These are phyloP conservation scores for Termitomyces sp. DNA, from an alignment of 768 basidiomycete genomes.

Conservation along the genomic window DNA sequence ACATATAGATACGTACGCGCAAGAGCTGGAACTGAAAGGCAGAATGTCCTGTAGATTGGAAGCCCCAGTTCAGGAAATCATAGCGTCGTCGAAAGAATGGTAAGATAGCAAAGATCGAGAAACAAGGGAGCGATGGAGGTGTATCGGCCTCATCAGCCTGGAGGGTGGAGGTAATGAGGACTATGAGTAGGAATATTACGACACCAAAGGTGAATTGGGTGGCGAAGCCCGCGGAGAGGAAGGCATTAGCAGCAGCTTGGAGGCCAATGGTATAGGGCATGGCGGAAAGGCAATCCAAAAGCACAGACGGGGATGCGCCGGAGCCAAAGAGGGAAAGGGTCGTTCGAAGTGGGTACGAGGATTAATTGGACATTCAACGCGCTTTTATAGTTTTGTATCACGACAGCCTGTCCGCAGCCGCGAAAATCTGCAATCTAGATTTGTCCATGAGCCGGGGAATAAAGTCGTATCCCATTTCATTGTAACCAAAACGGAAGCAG, in stretches of 20 bases:
- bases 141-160: slow-evolving; percentile 47
- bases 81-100: slow-evolving; percentile 69
- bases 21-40: slow-evolving; percentile 70
- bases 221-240: slow-evolving; percentile 48
- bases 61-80: slow-evolving; percentile 72
- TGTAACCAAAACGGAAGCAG: slow-evolving; percentile 16
- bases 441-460: slow-evolving; percentile 10
- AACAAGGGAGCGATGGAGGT: slow-evolving; percentile 56
- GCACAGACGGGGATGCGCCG: slow-evolving; percentile 23
- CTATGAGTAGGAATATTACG: slow-evolving; percentile 42
- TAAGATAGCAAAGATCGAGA: slow-evolving; percentile 51
- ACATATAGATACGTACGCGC: slow-evolving; percentile 40
- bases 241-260: slow-evolving; percentile 43
- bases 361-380: slow-evolving; percentile 25
- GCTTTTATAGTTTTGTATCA: slow-evolving; percentile 26
- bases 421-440: slow-evolving; percentile 24
- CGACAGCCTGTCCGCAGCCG: slow-evolving; percentile 21
- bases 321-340: slow-evolving; percentile 19
- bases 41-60: slow-evolving; percentile 60
- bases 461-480: slow-evolving; percentile 11
- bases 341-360: slow-evolving; percentile 13
- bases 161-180: slow-evolving; percentile 40
- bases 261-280: slow-evolving; percentile 53
- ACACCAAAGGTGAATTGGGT: slow-evolving; percentile 45
- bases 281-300: slow-evolving; percentile 20